Conservation (phyloP, 352 stramenopile genomes). For the Globisporangium cystogenes region DNA sequence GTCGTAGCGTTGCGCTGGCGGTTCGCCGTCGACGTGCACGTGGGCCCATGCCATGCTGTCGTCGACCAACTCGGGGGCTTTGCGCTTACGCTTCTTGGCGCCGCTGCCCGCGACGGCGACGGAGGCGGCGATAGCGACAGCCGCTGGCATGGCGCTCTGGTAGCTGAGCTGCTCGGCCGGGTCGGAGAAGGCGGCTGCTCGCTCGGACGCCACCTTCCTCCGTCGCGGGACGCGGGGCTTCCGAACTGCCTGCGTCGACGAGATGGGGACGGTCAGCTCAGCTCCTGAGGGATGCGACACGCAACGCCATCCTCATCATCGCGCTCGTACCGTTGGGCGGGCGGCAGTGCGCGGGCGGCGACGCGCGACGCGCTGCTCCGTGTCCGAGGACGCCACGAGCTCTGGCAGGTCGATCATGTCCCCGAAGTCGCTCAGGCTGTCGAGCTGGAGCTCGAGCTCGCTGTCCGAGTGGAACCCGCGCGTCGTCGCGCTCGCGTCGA, state of each 20-base stretch:
- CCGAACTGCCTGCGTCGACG: constrained; percentile 5
- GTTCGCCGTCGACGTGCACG: constrained; percentile 19
- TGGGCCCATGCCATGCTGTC: constrained; percentile 29
- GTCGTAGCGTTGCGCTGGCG: constrained; percentile 42
- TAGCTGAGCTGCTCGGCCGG: background rate
- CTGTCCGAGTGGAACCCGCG: constrained; percentile 25
- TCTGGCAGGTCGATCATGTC: constrained; percentile 57
- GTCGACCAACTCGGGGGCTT: constrained; percentile 21
- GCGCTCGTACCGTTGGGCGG: constrained; percentile 2
- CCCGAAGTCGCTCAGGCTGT: constrained; percentile 47
- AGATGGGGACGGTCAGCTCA: background rate
- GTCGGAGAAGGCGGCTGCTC: background rate
- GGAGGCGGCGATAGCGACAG: background rate
- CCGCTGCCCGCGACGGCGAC: background rate
- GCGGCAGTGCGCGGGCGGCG: background rate
- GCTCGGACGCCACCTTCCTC: background rate
- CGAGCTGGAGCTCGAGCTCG: constrained; percentile 30
- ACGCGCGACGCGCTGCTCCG: constrained; percentile 8
- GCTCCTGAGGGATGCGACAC: background rate
- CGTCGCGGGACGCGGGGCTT: constrained; percentile 10
- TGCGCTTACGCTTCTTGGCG: constrained; percentile 25
- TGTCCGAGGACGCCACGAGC: constrained; percentile 39
- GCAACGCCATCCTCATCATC: background rate
- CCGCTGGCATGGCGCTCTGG: background rate
- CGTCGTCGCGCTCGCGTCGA: constrained; percentile 12